Evolutionary conservation across 2,329 filamentous ascomycete genomes (phyloP).

Genomic region (Microcera coccophila): DNA sequence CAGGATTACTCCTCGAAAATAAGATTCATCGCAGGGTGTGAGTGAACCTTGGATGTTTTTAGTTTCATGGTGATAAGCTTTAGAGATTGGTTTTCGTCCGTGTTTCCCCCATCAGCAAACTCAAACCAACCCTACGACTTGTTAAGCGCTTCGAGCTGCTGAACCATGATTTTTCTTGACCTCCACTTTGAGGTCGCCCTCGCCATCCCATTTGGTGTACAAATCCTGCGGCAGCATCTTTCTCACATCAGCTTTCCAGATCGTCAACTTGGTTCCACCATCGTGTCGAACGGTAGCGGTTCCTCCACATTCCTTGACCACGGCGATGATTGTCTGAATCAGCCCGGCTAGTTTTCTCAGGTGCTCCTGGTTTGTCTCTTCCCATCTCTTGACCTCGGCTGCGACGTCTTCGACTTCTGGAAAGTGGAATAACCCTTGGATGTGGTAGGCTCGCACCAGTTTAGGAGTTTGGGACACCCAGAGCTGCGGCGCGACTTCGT

Average conservation of each 20-base stretch:
- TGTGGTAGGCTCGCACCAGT: too few species aligned
- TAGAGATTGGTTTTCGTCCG: too few species aligned
- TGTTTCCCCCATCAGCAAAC: too few species aligned
- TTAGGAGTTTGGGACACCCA: too few species aligned
- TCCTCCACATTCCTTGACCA: conserved; percentile 26
- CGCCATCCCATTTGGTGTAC: conserved; percentile 26
- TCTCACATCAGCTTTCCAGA: conserved; percentile 18
- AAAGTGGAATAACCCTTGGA: conserved; percentile 31
- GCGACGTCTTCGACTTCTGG: conserved; percentile 36
- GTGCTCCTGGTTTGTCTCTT: conserved; percentile 29
- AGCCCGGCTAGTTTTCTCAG: conserved; percentile 32
- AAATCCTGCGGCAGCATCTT: conserved; percentile 30
- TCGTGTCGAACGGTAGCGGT: conserved; percentile 25
- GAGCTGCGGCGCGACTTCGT: too few species aligned
- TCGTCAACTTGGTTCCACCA: conserved; percentile 20
- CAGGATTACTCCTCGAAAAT: too few species aligned
- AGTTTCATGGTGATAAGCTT: too few species aligned
- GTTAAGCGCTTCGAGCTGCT: not conserved
- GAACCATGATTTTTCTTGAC: not conserved
- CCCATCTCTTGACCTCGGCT: conserved; percentile 32
- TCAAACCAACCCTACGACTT: too few species aligned
- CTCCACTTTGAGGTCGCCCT: not conserved
- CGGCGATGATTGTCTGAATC: conserved; percentile 28
- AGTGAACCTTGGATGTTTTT: too few species aligned
- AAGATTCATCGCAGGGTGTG: too few species aligned